Evolutionary conservation across 1,284 basidiomycete species (phyloP).

Genomic region (Sparassis latifolia): DNA sequence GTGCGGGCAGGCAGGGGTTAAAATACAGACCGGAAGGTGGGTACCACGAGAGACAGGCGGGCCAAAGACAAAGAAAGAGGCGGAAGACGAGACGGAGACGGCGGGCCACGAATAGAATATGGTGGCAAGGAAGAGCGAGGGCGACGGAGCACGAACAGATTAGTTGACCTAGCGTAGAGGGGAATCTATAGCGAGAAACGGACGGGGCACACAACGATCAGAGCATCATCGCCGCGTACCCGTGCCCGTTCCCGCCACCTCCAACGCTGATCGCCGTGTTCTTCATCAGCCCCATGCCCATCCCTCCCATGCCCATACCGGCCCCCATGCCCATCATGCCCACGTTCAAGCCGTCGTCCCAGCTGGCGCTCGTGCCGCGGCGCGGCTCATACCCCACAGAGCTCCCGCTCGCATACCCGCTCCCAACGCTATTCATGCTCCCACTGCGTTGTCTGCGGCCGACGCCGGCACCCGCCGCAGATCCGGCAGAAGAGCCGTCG

Average conservation of each 20-base stretch:
- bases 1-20: no score
- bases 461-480: conserved; percentile 16
- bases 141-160: no score
- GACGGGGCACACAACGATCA: conserved; percentile 9
- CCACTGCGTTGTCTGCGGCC: conserved; percentile 31
- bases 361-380: conserved; percentile 1
- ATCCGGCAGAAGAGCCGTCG: conserved; percentile 36
- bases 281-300: conserved; percentile 30
- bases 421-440: conserved; percentile 31
- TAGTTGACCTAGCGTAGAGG: no score
- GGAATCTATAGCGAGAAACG: no score
- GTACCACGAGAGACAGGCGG: no score
- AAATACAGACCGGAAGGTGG: no score
- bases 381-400: not conserved
- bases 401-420: conserved; percentile 26
- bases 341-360: conserved; percentile 25
- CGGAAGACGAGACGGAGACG: no score
- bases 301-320: conserved; percentile 10
- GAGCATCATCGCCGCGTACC: conserved; percentile 36
- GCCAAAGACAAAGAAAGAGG: no score
- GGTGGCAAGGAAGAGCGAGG: not conserved
- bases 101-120: not conserved
- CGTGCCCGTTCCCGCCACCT: conserved; percentile 30
- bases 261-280: conserved; percentile 30
- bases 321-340: conserved; percentile 13